Evolutionary conservation across 441 rosid genomes (phyloP), one percentile per base, ranked within the genome.

Genomic region (Adansonia gregorii): DNA sequence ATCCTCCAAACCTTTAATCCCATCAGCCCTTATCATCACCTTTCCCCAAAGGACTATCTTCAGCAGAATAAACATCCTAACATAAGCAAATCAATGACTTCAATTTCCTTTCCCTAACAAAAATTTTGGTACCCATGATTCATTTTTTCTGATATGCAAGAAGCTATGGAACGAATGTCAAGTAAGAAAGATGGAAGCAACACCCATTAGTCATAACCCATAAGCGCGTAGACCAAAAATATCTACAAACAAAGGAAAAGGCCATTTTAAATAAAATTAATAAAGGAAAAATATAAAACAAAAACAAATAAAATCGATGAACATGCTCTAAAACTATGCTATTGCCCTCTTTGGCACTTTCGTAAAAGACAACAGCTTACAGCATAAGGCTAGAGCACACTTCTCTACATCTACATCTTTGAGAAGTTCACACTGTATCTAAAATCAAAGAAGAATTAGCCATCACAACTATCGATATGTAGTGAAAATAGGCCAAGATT

Each of bases 291-390:
- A 24, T 24, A 24, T 1, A 24, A 24, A 24, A 24, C 27, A 24
- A 24, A 24, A 24, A 24, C 27, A 24, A 24, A 24, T 24, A 24
- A 24, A 24, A 24, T 24, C 1, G 27, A 24, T 87, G 81, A 72
- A 94, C 98, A 98, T 94, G 95, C 93, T 94, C 90, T 78, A 91
- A 81, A 74, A 97, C 81, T 85, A 83, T 88, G 78, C 89, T 86
- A 49, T 88, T 61, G 85, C 76, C 80, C 83, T 80, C 77, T 82
- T 80, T 58, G 95, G 87, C 56, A 82, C 41, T 75, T 75, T 83
- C 15, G 3, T 11, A 35, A 92, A 89, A 72, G 91, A 86, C 73
- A 88, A 82, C 74, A 97, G 81, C 84, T 86, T 77, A 76, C 83
- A 24, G 1, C 27, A 24, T 24, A 24, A 24, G 27, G 27, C 1